A percentile compares a stretch with the other conserved stretches of the same genome.
Evolutionary conservation across 163 green algal genomes (phyloP).

Genomic region (Botryococcus braunii): DNA sequence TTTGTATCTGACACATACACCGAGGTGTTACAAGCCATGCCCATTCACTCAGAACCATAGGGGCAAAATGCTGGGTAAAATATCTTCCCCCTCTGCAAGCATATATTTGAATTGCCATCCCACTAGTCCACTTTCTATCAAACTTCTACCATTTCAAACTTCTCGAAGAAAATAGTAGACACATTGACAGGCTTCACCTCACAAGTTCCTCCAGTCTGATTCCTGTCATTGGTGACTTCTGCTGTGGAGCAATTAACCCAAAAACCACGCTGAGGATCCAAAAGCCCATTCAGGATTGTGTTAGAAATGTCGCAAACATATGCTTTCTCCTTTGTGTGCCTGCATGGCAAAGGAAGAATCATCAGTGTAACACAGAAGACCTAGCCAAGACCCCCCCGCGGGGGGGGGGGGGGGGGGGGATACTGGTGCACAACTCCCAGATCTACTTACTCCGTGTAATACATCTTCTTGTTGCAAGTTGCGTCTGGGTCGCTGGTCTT

Average conservation of each 20-base stretch:
- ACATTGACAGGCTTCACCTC: not conserved
- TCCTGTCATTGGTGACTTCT: not conserved
- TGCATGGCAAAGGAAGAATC: not conserved
- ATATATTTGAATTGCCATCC: not conserved
- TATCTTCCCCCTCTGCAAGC: not conserved
- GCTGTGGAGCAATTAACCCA: constrained; percentile 39
- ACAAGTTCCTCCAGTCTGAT: not conserved
- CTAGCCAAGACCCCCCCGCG: not conserved
- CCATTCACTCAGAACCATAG: not conserved
- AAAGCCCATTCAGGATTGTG: constrained; percentile 17
- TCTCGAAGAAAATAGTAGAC: not conserved
- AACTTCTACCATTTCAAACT: not conserved
- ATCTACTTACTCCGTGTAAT: constrained; percentile 13
- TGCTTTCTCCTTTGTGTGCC: constrained; percentile 24
- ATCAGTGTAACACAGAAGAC: not conserved
- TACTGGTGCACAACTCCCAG: too few species aligned
- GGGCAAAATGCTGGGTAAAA: not conserved
- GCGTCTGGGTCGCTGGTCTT: constrained; percentile 5
- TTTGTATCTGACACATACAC: not conserved
- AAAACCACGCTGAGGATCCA: constrained; percentile 22
- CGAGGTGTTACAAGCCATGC: not conserved
- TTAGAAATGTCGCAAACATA: constrained; percentile 30
- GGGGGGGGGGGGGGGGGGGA: too few species aligned
- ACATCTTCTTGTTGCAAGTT: constrained; percentile 16
- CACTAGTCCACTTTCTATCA: not conserved